These are phyloP conservation scores for Paecilomyces formosus DNA, from an alignment of 2,329 filamentous ascomycete species.

Conservation along the genomic window DNA sequence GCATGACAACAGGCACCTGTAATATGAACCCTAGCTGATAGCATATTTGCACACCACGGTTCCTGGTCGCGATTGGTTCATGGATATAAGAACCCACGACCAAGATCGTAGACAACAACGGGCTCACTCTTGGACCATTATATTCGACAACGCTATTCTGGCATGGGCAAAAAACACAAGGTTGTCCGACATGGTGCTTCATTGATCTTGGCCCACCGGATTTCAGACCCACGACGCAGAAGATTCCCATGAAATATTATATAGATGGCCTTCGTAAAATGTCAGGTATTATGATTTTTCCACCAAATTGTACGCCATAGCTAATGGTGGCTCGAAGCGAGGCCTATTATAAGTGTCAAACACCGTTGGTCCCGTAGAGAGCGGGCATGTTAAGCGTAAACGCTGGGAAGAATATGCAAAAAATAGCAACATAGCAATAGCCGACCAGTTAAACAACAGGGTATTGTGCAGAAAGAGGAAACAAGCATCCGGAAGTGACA, in stretches of 20 bases:
- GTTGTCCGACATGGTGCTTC: too few species aligned
- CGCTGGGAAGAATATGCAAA: not conserved
- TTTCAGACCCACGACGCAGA: not conserved
- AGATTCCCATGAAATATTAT: not conserved
- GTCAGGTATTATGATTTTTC: not conserved
- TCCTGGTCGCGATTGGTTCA: too few species aligned
- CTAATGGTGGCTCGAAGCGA: not conserved
- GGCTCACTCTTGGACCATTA: too few species aligned
- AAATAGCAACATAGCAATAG: not conserved
- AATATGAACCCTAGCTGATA: too few species aligned
- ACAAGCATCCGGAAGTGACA: not conserved
- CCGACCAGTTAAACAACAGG: not conserved
- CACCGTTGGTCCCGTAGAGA: not conserved
- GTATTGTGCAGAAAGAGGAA: not conserved
- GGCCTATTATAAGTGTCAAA: not conserved
- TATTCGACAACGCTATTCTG: too few species aligned
- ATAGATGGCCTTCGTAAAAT: not conserved
- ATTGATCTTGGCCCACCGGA: too few species aligned
- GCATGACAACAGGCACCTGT: too few species aligned
- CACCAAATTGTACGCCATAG: not conserved
- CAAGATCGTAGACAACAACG: too few species aligned
- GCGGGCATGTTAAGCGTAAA: not conserved
- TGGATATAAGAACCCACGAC: too few species aligned
- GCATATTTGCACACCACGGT: too few species aligned
- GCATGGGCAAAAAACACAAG: too few species aligned